Percentiles rank a stretch among this genome's conserved stretches.
Evolutionary conservation across 2,329 filamentous ascomycete genomes (phyloP).

Genomic region (Aspergillus sp.): DNA sequence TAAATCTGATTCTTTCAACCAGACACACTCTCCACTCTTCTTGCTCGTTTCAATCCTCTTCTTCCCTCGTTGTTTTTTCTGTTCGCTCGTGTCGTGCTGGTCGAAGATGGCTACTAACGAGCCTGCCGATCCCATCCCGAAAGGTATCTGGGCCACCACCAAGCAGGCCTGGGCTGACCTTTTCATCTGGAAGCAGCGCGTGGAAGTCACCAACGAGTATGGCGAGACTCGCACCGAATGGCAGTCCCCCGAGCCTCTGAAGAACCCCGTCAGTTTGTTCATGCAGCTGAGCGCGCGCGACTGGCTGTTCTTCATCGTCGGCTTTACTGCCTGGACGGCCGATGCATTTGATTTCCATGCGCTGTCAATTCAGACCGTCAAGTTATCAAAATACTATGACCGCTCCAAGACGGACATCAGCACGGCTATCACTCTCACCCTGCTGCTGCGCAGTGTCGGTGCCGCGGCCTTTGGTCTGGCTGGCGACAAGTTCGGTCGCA

Average conservation of each 20-base stretch:
- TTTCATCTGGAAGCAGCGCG: slow-evolving; percentile 72
- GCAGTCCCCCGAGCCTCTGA: slow-evolving; percentile 64
- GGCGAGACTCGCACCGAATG: slow-evolving; percentile 68
- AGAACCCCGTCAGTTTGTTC: slow-evolving; percentile 69
- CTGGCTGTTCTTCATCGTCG: slow-evolving; percentile 76
- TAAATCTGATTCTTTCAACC: not conserved
- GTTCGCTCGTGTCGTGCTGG: slow-evolving; percentile 1
- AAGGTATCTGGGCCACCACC: slow-evolving; percentile 63
- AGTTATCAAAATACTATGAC: slow-evolving; percentile 61
- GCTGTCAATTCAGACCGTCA: slow-evolving; percentile 73
- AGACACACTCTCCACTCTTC: not conserved
- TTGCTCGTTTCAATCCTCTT: not conserved
- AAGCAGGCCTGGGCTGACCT: slow-evolving; percentile 65
- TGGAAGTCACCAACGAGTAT: slow-evolving; percentile 53
- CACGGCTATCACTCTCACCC: slow-evolving; percentile 61
- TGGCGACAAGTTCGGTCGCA: slow-evolving; percentile 76
- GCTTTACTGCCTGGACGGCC: slow-evolving; percentile 73
- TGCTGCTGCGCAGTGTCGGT: slow-evolving; percentile 72
- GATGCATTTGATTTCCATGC: slow-evolving; percentile 85
- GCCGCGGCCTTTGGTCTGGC: slow-evolving; percentile 74
- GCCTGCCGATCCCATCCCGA: slow-evolving; percentile 66
- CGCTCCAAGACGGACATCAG: slow-evolving; percentile 67
- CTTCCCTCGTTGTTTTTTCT: not conserved
- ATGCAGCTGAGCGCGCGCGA: slow-evolving; percentile 62
- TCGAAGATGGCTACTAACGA: slow-evolving; percentile 31